Base-by-base conservation (phyloP, 1,139 yeast species). In the Saccharomyces hybrid region DNA sequence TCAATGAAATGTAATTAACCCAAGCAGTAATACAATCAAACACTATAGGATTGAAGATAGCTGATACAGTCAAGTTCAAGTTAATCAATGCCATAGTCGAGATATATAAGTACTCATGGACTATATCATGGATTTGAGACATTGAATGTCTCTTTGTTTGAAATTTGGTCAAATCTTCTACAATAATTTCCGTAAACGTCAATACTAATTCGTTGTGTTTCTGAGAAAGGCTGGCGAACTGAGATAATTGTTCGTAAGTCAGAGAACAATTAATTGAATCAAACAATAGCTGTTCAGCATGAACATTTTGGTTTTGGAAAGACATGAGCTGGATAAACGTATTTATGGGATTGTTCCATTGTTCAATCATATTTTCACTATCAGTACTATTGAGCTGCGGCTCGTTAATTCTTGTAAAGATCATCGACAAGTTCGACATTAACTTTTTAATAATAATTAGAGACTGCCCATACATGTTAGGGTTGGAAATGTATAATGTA, bases 391-490 rank as follows among this genome's bases (percentile, higher is more conserved):
- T 48, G 27, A 38, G 46, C 5, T 57, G 55, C 8, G 59, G 55
- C 8, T 67, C 62, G 52, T 68, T 69, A 53, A 75, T 65, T 32
- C 70, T 70, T 9, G 61, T 73, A 64, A 75, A 84, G 7, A 84
- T 62, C 42, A 81, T 66, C 1, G 85, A 77, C 41, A 84, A 61
- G 60, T 84, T 81, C 13, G 88, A 81, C 62, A 78, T 69, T 54
- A 79, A 55, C 60, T 79, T 79, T 54, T 70, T 75, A 25, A 79
- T 68, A 5, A 77, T 72, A 52, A 77, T 66, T 49, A 70, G 44
- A 25, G 56, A 51, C 6, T 60, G 42, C 9, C 61, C 53, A 31
- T 53, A 46, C 13, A 32, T 50, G 11, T 54, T 53, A 1, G 66
- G 59, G 44, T 65, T 54, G 3, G 54, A 47, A 3, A 57, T 53